A percentile compares a stretch with the other conserved stretches of the same genome.
These are phyloP conservation scores for Ustilago tritici DNA, from an alignment of 1,284 basidiomycete genomes.

Conservation along the genomic window DNA sequence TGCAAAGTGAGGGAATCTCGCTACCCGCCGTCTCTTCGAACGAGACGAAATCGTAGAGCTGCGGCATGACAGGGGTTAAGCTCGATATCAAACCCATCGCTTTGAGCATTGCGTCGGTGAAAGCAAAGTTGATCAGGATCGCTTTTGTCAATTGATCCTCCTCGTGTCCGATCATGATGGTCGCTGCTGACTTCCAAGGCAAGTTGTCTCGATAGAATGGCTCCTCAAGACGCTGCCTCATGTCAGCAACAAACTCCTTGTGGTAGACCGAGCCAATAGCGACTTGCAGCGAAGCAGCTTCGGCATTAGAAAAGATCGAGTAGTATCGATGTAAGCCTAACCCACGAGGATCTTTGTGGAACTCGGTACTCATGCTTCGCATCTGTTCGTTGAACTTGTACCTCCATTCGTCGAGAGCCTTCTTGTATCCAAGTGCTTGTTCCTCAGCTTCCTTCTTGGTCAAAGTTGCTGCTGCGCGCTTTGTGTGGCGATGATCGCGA, in stretches of 20 bases:
- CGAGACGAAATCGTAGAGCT: constrained; percentile 46
- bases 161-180: constrained; percentile 40
- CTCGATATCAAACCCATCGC: constrained; percentile 35
- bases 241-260: constrained; percentile 43
- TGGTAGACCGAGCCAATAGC: constrained; percentile 41
- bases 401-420: constrained; percentile 45
- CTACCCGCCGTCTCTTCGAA: constrained; percentile 35
- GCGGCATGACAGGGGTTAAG: constrained; percentile 42
- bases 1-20: constrained; percentile 43
- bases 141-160: constrained; percentile 36
- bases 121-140: constrained; percentile 45
- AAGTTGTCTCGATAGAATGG: constrained; percentile 31
- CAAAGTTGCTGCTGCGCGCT: constrained; percentile 28
- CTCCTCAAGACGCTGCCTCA: constrained; percentile 35
- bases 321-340: constrained; percentile 48
- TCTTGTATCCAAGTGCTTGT: constrained; percentile 33
- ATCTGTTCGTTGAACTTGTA: constrained; percentile 52
- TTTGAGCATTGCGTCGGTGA: constrained; percentile 41
- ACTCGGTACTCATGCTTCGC: constrained; percentile 40
- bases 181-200: constrained; percentile 39
- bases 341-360: constrained; percentile 41
- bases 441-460: constrained; percentile 43
- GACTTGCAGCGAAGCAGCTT: constrained; percentile 37
- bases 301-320: constrained; percentile 40
- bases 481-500: constrained; percentile 40